Percentiles rank a stretch among this genome's conserved stretches.
phyloP scores from a whole-genome alignment of 192 early-diverging fungal genomes.

The Irineochytrium annulatum region DNA sequence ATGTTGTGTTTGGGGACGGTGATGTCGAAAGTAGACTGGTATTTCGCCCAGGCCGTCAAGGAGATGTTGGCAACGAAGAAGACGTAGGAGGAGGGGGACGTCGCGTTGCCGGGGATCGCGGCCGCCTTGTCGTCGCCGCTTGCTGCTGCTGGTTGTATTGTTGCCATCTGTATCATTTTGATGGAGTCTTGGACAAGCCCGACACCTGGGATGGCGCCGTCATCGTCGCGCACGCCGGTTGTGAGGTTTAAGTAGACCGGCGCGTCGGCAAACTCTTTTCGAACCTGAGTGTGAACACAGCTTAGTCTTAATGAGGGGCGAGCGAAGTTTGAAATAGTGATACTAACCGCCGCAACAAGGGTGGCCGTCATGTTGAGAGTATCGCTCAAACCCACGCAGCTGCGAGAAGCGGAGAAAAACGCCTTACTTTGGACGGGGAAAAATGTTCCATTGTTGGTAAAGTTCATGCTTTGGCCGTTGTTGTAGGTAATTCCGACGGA shows the following conservation, averaged over 20 bases:
- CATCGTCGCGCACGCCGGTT: not conserved
- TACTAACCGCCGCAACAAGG: constrained; percentile 1
- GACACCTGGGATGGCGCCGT: not conserved
- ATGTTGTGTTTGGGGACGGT: not conserved
- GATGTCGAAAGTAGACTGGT: constrained; percentile 4
- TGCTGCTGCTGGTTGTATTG: not conserved
- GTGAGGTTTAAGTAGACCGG: not conserved
- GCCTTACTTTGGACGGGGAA: not conserved
- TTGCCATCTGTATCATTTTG: not conserved
- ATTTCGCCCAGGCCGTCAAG: not conserved
- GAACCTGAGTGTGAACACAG: too few relatives aligned
- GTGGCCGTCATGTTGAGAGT: constrained; percentile 2
- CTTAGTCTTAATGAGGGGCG: not conserved
- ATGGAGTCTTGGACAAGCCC: not conserved
- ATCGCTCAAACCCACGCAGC: not conserved
- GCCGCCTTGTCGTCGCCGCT: too few relatives aligned
- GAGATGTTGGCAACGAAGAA: not conserved
- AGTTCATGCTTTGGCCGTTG: not conserved
- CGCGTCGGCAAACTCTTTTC: too few relatives aligned
- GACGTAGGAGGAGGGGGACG: not conserved
- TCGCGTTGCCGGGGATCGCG: too few relatives aligned
- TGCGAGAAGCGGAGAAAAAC: not conserved
- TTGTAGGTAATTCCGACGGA: not conserved
- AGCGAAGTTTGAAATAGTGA: not conserved
- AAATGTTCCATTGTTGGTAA: not conserved